Evolutionary conservation across 2,329 filamentous ascomycete genomes (phyloP), one percentile per base, ranked within the genome.

Genomic region (Phialophora verrucosa): DNA sequence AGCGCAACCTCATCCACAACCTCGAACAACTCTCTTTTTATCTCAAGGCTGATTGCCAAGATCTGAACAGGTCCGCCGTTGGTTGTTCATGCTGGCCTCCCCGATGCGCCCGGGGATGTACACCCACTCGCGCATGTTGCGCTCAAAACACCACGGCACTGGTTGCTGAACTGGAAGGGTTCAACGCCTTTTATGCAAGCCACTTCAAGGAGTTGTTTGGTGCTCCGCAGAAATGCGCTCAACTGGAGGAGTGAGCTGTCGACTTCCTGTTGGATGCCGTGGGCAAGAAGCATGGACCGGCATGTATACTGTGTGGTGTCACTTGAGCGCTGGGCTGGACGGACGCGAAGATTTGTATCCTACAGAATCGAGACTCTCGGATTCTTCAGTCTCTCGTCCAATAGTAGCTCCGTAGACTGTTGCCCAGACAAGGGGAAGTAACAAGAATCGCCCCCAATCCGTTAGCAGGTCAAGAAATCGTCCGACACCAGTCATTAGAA

Each of bases 81-180:
- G 53, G 53, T 20, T 55, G 53, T 32, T 55, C 53, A 29, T 55
- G 53, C 53, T 55, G 53, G 53, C 53, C 53, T 31, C 53, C 53
- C 14, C 5, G n/a, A 8, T 55, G 53, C 29, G 29, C 27, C 8
- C 35, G 29, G 25, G 11, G 14, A 32, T 55, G 53, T 12, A 55
- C 53, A 10, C 53, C 53, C 2, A 35, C 29, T 17, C 53, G 27
- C 14, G 53, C 29, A 6, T 55, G 53, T 29, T 55, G 53, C 29
- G 25, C 53, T 11, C 53, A 55, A 31, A 55, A 55, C n/a, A 55
- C 29, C 27, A 55, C 53, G 5, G 25, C 53, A 7, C 29, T 55
- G 53, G 25, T 55, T 20, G 29, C n/a, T 17, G 27, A 55, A 29
- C 29, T 55, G 14, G 53, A 55, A 35, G 53, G 29, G 14, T 35